Base-by-base conservation (phyloP, 768 basidiomycete species). In the Scleroderma bovista region DNA sequence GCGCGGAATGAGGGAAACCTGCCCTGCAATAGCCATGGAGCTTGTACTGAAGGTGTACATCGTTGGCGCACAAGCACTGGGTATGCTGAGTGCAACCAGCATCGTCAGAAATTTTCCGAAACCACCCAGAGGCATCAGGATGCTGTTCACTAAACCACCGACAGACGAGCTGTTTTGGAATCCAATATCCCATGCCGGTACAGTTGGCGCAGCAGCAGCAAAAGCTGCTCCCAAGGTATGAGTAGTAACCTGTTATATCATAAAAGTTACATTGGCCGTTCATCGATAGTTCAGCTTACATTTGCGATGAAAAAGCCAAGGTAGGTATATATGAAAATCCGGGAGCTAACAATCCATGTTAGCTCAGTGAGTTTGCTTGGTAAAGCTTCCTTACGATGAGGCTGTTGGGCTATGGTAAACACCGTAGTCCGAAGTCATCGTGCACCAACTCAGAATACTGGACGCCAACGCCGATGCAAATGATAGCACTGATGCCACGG, bases 1-100 rank as follows among this genome's bases (percentile, higher is more conserved):
- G 32, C 50, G 85, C 77, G 39, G 85, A 88, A 65, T 96, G 95
- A 53, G 92, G 82, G 6, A 88, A 86, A 2, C 84, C 79, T 1
- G 88, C 86, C n/a, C n/a, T n/a, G n/a, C n/a, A n/a, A n/a, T n/a
- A n/a, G n/a, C n/a, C n/a, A n/a, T n/a, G n/a, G n/a, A n/a, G n/a
- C n/a, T n/a, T n/a, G n/a, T n/a, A n/a, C n/a, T n/a, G n/a, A n/a
- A n/a, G 40, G 88, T 84, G 68, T 93, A 93, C 3, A 80, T 86
- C 1, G 83, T 81, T 11, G n/a, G n/a, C n/a, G n/a, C n/a, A n/a
- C n/a, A n/a, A n/a, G n/a, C n/a, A n/a, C n/a, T n/a, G n/a, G n/a
- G n/a, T n/a, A 90, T 80, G 51, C 83, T 83, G 29, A 93, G 67
- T 16, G 84, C 80, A 54, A 92, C 73, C 48, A 93, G 60, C 22